Evolutionary conservation across 306 rosid species (phyloP).

Genomic region (Medicago truncatula): MtrunA17r5.0-ANR NC_053047.1:13767501-13768000

Average conservation of each 20-base stretch:
- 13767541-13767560: constrained; percentile 40
- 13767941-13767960: no score
- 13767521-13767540: constrained; percentile 76
- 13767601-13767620: constrained; percentile 19
- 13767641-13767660: constrained; percentile 43
- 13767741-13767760: constrained; percentile 83
- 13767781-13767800: constrained; percentile 62
- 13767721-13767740: constrained; percentile 88
- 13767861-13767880: no score
- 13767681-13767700: constrained; percentile 85
- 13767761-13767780: constrained; percentile 77
- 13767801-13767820: neutral
- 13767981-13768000: no score
- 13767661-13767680: constrained; percentile 88
- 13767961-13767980: no score
- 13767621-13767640: constrained; percentile 18
- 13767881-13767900: no score
- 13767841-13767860: no score
- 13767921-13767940: neutral
- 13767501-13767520: constrained; percentile 77
- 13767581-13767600: neutral
- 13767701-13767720: constrained; percentile 85
- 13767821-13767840: no score
- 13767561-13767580: constrained; percentile 29
- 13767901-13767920: no score